Evolutionary conservation across 1,284 basidiomycete genomes (phyloP), one percentile per base, ranked within the genome.

Genomic region (Pholiota adiposa): DNA sequence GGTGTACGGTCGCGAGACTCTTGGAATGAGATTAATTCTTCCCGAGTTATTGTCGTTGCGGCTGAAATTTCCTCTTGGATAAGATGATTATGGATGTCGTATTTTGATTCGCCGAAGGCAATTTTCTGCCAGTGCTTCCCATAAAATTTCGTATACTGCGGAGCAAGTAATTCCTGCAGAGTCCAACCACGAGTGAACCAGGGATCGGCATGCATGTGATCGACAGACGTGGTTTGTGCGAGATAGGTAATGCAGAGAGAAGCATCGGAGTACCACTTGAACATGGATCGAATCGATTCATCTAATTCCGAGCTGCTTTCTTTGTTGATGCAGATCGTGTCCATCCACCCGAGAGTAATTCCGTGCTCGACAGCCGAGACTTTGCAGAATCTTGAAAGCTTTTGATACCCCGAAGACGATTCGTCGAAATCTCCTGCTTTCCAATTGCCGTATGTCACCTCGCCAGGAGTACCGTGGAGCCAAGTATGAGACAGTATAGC

Each of bases 141-240:
- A 21, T 58, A 58, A 27, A 58, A 58, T 41, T 58, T 41, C 3
- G 43, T 44, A 18, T 52, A n/a, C 3, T 14, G 19, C 8, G 56
- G 41, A 2, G 56, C 56, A 14, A 58, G 18, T 6, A 58, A 41
- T 18, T 58, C 56, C 29, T 58, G 56, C 21, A 58, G 21, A 3
- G 56, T 58, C 56, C 56, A 58, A 4, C 56, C 56, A 11, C 56
- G 25, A 29, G 40, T 58, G 36, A 58, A 58, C 56, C 56, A 58
- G 8, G 54, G 25, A 18, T 55, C 54, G 2, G n/a, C 29, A 21
- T n/a, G 40, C 48, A 52, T 52, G 23, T 52, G 1, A 3, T 46
- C n/a, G 27, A 51, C 7, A 33, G n/a, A 18, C 4, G 27, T 25
- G 1, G 50, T 51, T 12, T 52, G 25, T 7, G 56, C 49, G 21